A percentile compares a stretch with the other conserved stretches of the same genome.
Conservation (phyloP, 1,139 yeast species). For the Saccharomyces hybrid region DNA sequence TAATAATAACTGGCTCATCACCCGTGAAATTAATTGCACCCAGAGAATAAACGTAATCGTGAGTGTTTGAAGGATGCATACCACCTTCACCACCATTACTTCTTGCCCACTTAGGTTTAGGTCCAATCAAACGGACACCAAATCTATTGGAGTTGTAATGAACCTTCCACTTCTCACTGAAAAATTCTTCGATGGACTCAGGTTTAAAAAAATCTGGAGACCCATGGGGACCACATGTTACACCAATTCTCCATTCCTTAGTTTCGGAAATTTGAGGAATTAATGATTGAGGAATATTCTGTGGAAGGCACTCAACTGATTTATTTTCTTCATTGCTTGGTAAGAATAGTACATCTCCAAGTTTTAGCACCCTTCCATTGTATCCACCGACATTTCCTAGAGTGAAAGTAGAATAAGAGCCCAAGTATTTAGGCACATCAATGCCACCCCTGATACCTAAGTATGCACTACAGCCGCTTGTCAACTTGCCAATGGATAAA, state of each 20-base stretch:
- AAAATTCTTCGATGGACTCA: constrained; percentile 72
- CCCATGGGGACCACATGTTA: constrained; percentile 96
- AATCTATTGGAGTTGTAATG: constrained; percentile 95
- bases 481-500: constrained; percentile 70
- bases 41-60: constrained; percentile 90
- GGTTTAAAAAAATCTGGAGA: constrained; percentile 85
- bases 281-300: constrained; percentile 46
- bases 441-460: constrained; percentile 87
- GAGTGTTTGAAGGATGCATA: constrained; percentile 94
- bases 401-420: constrained; percentile 95
- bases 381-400: constrained; percentile 90
- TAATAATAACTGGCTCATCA: constrained; percentile 93
- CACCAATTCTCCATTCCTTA: constrained; percentile 79
- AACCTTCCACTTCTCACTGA: constrained; percentile 76
- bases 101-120: constrained; percentile 95
- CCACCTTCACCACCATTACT: constrained; percentile 98
- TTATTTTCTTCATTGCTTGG: constrained; percentile 53
- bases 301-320: constrained; percentile 68
- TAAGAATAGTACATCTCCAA: constrained; percentile 84
- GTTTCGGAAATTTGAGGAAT: constrained; percentile 46
- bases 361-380: constrained; percentile 83
- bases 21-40: constrained; percentile 98
- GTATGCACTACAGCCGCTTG: constrained; percentile 81
- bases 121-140: constrained; percentile 91
- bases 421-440: constrained; percentile 88